Conservation (phyloP, 1,284 basidiomycete species). For the Trametes versicolor region DNA sequence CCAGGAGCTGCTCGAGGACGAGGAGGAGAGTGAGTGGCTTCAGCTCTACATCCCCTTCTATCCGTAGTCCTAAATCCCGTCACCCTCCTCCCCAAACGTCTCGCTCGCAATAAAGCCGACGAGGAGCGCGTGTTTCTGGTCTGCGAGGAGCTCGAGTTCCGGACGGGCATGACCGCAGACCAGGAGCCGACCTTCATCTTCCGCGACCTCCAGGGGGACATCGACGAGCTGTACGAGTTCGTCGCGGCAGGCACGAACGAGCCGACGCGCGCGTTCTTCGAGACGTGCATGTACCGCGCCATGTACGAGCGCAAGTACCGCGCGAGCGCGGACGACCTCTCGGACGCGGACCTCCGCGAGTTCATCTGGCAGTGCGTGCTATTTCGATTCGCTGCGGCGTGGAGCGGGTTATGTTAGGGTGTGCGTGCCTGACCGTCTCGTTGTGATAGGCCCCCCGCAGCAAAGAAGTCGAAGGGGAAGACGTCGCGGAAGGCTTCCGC, state of each 20-base stretch:
- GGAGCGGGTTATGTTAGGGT: background rate
- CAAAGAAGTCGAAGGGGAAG: constrained; percentile 42
- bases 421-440: constrained; percentile 1
- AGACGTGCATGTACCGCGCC: constrained; percentile 93
- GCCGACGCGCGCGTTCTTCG: constrained; percentile 89
- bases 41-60: background rate
- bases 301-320: constrained; percentile 94
- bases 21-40: constrained; percentile 86
- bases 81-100: background rate
- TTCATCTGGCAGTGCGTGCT: constrained; percentile 81
- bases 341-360: constrained; percentile 76
- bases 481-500: constrained; percentile 37
- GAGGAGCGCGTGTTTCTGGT: constrained; percentile 94
- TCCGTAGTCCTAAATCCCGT: background rate
- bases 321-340: constrained; percentile 73
- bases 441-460: constrained; percentile 48
- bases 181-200: constrained; percentile 88
- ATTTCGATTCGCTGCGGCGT: background rate
- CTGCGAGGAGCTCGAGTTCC: constrained; percentile 88
- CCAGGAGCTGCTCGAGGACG: constrained; percentile 92
- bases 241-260: constrained; percentile 82
- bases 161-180: constrained; percentile 73
- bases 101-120: constrained; percentile 64
- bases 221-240: constrained; percentile 87
- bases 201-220: constrained; percentile 88